Evolutionary conservation across 176 grass and related monocot genomes (phyloP), one percentile per base, ranked within the genome.

Genomic region (Ananas comosus): DNA sequence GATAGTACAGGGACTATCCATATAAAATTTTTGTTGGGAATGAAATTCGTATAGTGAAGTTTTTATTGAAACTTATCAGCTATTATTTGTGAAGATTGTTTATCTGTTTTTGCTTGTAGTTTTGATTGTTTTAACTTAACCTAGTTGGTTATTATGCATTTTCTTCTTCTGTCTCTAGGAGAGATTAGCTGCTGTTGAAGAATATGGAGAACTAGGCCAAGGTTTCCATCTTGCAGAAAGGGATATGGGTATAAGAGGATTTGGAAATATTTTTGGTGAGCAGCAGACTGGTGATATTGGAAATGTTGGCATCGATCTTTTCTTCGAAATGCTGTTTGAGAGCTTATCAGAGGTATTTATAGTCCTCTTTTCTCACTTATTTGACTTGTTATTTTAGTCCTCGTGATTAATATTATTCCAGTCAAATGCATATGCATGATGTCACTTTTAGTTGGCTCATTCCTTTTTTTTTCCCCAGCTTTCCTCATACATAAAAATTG

Each of bases 241-340:
- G 76, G 92, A 96, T 81, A 96, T 96, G 92, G 81, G 86, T 63
- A 96, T 96, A 67, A 81, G 92, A 66, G 92, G 92, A 47, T 92
- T 96, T 24, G 92, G 92, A 65, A 96, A 90, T 79, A 80, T 91
- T 81, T 96, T 96, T 59, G 92, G 92, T 61, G 92, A 96, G 58
- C 88, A 96, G 80, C 92, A 96, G 78, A 89, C 92, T 77, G 92
- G 92, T 75, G 89, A 96, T 65, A 85, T 96, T 85, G 92, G 86
- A 66, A 91, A 96, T 87, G 92, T 96, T 48, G 92, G 92, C 57
- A 85, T 91, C 19, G 92, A 96, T 70, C 83, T 96, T 11, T 96
- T 92, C 77, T 96, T 96, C 74, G 92, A 96, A 86, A 96, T 96
- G 92, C 92, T 96, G 69, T 96, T 96, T 73, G 92, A 96, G 53